Evolutionary conservation across 2,329 filamentous ascomycete species (phyloP).

Genomic region (Aspergillus sp.): DNA sequence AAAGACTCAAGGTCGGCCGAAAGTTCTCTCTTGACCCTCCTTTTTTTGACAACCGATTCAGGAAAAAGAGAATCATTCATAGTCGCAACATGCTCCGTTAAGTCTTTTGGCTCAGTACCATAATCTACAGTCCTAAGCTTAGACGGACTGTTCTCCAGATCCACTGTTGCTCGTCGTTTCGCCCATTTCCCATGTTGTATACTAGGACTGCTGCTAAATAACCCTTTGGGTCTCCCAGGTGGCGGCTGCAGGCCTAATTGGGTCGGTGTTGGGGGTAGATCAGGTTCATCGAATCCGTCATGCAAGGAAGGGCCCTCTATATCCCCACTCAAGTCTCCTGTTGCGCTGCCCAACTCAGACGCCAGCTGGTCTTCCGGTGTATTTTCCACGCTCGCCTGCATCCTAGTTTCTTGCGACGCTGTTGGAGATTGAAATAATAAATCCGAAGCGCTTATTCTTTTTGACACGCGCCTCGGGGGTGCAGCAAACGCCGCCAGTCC

Average conservation of each 20-base stretch:
- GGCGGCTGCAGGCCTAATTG: slow-evolving; percentile 39
- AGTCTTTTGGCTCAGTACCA: slow-evolving; percentile 13
- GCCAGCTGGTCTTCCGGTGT: slow-evolving; percentile 36
- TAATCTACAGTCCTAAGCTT: slow-evolving; percentile 24
- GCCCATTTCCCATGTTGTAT: slow-evolving; percentile 27
- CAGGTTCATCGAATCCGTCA: slow-evolving; percentile 55
- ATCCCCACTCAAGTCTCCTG: slow-evolving; percentile 20
- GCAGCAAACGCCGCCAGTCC: slow-evolving; percentile 37
- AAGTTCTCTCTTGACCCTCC: slow-evolving; percentile 54
- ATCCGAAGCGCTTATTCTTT: slow-evolving; percentile 31
- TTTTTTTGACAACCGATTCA: slow-evolving; percentile 45
- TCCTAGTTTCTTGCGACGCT: slow-evolving; percentile 10
- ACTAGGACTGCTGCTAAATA: slow-evolving; percentile 40
- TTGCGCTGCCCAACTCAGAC: slow-evolving; percentile 32
- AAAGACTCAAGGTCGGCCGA: slow-evolving; percentile 57
- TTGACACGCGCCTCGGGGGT: slow-evolving; percentile 36
- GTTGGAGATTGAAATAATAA: slow-evolving; percentile 30
- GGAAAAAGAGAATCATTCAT: slow-evolving; percentile 18
- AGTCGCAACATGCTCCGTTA: slow-evolving; percentile 3
- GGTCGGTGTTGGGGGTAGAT: slow-evolving; percentile 56
- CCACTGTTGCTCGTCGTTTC: slow-evolving; percentile 25
- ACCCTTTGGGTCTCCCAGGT: slow-evolving; percentile 29
- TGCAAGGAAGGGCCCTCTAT: slow-evolving; percentile 21
- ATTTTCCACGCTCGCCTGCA: slow-evolving; percentile 13
- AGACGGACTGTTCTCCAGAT: slow-evolving; percentile 30